A percentile compares a stretch with the other conserved stretches of the same genome.
Evolutionary conservation across 257 asterid genomes (phyloP).

Genomic region (Haberlea rhodopensis): DNA sequence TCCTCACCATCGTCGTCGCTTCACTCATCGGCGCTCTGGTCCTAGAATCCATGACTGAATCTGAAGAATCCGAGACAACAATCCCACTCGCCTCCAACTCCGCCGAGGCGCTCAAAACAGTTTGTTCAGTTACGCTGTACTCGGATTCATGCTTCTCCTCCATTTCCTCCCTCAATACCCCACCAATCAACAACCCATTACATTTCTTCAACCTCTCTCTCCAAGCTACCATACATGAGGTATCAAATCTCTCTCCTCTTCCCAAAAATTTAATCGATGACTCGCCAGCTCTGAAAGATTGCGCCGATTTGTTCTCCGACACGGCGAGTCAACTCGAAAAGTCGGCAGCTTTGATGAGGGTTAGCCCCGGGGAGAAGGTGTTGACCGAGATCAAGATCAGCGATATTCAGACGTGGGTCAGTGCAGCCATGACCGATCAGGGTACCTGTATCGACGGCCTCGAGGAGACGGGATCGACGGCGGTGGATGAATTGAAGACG

Average conservation of each 20-base stretch:
- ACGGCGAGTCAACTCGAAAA: constrained; percentile 60
- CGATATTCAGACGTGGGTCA: constrained; percentile 74
- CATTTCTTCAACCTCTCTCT: constrained; percentile 71
- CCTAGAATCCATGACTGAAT: constrained; percentile 38
- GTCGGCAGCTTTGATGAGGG: constrained; percentile 53
- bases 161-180: constrained; percentile 49
- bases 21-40: constrained; percentile 35
- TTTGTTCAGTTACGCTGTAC: constrained; percentile 76
- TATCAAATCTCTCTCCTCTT: constrained; percentile 37
- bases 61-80: constrained; percentile 29
- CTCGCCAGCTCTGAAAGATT: constrained; percentile 61
- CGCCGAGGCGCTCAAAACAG: constrained; percentile 49
- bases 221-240: constrained; percentile 40
- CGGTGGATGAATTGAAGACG: constrained; percentile 41
- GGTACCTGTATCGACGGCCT: constrained; percentile 78
- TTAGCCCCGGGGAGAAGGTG: constrained; percentile 41
- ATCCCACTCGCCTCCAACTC: constrained; percentile 41
- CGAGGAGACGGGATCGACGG: constrained; percentile 71
- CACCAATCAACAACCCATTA: constrained; percentile 53
- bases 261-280: constrained; percentile 34
- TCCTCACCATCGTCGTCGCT: constrained; percentile 35
- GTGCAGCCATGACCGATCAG: constrained; percentile 83
- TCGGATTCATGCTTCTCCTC: constrained; percentile 70
- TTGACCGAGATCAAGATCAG: constrained; percentile 62
- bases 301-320: constrained; percentile 59